phyloP scores from a whole-genome alignment of 139 green algal genomes.

The Gonium pectorale region DNA sequence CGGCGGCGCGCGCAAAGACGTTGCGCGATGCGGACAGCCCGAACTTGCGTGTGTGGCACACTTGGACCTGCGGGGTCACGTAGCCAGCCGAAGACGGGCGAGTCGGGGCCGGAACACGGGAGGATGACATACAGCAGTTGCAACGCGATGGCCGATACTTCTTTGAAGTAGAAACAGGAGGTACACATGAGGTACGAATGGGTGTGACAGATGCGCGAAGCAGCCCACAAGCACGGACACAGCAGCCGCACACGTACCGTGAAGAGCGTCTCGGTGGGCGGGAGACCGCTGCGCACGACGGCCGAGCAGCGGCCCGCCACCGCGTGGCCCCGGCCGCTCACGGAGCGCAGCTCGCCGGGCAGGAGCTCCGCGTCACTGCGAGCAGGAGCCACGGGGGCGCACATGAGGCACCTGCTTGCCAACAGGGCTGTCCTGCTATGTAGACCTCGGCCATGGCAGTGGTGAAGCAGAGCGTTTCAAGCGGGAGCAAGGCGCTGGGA shows the following conservation, averaged over 20 bases:
- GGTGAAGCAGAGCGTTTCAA: not conserved
- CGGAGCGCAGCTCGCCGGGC: conserved; percentile 33
- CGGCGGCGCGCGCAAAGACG: conserved; percentile 21
- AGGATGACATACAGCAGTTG: too few relatives aligned
- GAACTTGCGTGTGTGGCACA: conserved; percentile 29
- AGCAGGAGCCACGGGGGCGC: not conserved
- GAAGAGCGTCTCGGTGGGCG: conserved; percentile 81
- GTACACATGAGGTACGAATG: too few relatives aligned
- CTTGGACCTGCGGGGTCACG: conserved; percentile 16
- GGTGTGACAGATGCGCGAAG: too few relatives aligned
- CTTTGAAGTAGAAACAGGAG: too few relatives aligned
- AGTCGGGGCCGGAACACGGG: too few relatives aligned
- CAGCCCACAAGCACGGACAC: too few relatives aligned
- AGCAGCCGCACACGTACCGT: too few relatives aligned
- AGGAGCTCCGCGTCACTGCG: not conserved
- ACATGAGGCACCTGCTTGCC: too few relatives aligned
- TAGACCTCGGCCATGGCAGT: too few relatives aligned
- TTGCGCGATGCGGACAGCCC: conserved; percentile 14
- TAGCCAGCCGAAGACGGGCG: not conserved
- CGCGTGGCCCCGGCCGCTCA: not conserved
- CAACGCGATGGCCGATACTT: too few relatives aligned
- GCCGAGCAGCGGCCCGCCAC: conserved; percentile 61
- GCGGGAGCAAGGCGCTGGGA: not conserved
- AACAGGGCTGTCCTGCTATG: too few relatives aligned
- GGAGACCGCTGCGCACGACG: conserved; percentile 81